phyloP scores from a whole-genome alignment of 2,329 filamentous ascomycete genomes.

The Leptodontidium sp. region DNA sequence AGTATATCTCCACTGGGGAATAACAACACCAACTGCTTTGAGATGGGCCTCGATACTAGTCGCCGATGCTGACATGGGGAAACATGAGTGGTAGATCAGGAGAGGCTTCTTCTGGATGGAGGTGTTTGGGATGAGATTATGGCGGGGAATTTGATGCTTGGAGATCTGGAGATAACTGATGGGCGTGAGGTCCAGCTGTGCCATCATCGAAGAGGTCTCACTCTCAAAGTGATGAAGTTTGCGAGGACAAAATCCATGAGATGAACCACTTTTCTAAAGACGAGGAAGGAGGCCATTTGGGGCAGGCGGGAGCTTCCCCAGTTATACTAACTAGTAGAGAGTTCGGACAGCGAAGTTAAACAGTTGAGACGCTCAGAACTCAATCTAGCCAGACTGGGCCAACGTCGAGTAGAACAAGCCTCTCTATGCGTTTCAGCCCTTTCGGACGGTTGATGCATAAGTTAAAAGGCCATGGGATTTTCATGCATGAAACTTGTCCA shows the following conservation, averaged over 20 bases:
- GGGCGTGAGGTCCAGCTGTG: slow-evolving; percentile 44
- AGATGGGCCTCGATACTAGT: slow-evolving; percentile 65
- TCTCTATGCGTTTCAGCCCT: slow-evolving; percentile 10
- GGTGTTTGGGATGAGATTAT: slow-evolving; percentile 68
- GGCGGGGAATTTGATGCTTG: slow-evolving; percentile 64
- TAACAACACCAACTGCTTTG: slow-evolving; percentile 58
- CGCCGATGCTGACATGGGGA: slow-evolving; percentile 54
- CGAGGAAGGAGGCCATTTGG: background rate
- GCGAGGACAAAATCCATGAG: background rate
- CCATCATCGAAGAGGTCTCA: slow-evolving; percentile 16
- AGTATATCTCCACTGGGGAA: slow-evolving; percentile 72
- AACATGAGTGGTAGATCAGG: slow-evolving; percentile 70
- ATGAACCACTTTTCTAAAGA: background rate
- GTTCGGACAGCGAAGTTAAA: slow-evolving; percentile 1
- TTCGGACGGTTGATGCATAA: background rate
- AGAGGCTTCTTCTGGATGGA: slow-evolving; percentile 65
- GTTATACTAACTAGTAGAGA: background rate
- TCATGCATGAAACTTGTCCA: slow-evolving; percentile 6
- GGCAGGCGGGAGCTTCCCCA: background rate
- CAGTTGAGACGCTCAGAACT: background rate
- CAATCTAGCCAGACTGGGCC: background rate
- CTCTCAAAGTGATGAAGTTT: no score
- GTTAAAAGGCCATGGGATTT: background rate
- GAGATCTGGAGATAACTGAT: slow-evolving; percentile 63
- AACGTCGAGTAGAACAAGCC: background rate